These are phyloP conservation scores for Sporothrix curviconia DNA, from an alignment of 2,329 filamentous ascomycete species.

Conservation along the genomic window DNA sequence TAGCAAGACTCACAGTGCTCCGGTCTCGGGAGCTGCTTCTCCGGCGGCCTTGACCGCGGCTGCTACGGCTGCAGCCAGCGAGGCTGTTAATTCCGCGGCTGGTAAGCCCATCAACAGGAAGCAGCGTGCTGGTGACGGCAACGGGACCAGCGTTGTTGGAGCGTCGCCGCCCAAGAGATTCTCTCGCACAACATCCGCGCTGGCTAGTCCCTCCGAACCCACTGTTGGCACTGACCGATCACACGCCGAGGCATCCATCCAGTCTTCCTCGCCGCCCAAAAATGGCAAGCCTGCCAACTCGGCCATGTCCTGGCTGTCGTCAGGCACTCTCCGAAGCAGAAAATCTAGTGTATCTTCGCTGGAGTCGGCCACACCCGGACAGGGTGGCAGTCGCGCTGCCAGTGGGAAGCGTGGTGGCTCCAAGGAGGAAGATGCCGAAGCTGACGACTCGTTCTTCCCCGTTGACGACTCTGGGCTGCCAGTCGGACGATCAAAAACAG, in stretches of 20 bases:
- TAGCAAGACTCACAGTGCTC: slow-evolving; percentile 51
- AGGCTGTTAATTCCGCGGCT: background rate
- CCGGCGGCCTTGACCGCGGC: slow-evolving; percentile 41
- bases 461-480: slow-evolving; percentile 1
- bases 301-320: slow-evolving; percentile 63
- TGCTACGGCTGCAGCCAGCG: background rate
- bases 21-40: slow-evolving; percentile 27
- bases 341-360: slow-evolving; percentile 29
- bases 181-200: slow-evolving; percentile 52
- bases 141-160: background rate
- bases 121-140: slow-evolving; percentile 30
- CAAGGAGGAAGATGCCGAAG: background rate
- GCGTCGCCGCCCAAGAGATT: slow-evolving; percentile 39
- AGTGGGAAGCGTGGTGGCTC: background rate
- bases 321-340: slow-evolving; percentile 40
- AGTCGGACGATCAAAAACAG: background rate
- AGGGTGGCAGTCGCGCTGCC: background rate
- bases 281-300: slow-evolving; percentile 50
- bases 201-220: slow-evolving; percentile 56
- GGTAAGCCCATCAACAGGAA: slow-evolving; percentile 30
- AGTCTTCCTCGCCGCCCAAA: slow-evolving; percentile 49
- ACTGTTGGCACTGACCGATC: slow-evolving; percentile 60
- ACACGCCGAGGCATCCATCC: slow-evolving; percentile 58
- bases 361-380: background rate
- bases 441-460: background rate